Conservation (phyloP, 768 basidiomycete species). For the Strobilomyces confusus region DNA sequence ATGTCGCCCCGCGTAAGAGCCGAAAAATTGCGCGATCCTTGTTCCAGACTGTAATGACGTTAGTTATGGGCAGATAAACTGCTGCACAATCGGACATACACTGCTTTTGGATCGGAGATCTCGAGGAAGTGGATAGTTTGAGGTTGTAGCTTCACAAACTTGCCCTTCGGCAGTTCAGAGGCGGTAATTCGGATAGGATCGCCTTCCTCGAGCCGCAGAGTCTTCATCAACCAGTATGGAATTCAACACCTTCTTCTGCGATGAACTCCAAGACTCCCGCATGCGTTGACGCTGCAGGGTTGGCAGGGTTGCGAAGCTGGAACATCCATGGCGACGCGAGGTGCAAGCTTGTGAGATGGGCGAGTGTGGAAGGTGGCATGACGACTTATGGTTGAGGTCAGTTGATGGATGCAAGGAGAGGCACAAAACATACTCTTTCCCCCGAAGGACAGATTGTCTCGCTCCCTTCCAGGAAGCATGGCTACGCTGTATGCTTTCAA, state of each 20-base stretch:
- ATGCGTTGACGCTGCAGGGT: conserved; percentile 82
- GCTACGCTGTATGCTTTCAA: conserved; percentile 94
- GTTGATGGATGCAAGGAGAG: conserved; percentile 7
- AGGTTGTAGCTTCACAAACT: conserved; percentile 94
- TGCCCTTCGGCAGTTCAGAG: conserved; percentile 84
- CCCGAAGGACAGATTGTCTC: conserved; percentile 92
- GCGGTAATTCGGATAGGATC: conserved; percentile 94
- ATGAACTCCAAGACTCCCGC: conserved; percentile 99
- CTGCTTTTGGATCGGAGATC: conserved; percentile 95
- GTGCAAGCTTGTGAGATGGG: conserved; percentile 81
- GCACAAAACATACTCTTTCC: conserved; percentile 78
- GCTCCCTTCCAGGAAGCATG: conserved; percentile 81
- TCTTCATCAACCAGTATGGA: conserved; percentile 99
- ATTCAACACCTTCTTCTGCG: conserved; percentile 93
- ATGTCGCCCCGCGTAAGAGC: conserved; percentile 93
- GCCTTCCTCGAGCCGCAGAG: conserved; percentile 86
- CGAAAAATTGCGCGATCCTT: conserved; percentile 90
- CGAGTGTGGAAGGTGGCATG: conserved; percentile 96
- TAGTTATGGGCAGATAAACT: not conserved
- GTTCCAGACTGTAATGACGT: conserved; percentile 67
- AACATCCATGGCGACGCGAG: conserved; percentile 95
- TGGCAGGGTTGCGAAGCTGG: conserved; percentile 86
- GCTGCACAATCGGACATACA: conserved; percentile 62
- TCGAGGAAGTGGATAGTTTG: conserved; percentile 95
- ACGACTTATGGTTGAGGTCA: conserved; percentile 56